Conservation (phyloP, 768 basidiomycete species). For the Pseudohyphozyma bogoriensis region DNA sequence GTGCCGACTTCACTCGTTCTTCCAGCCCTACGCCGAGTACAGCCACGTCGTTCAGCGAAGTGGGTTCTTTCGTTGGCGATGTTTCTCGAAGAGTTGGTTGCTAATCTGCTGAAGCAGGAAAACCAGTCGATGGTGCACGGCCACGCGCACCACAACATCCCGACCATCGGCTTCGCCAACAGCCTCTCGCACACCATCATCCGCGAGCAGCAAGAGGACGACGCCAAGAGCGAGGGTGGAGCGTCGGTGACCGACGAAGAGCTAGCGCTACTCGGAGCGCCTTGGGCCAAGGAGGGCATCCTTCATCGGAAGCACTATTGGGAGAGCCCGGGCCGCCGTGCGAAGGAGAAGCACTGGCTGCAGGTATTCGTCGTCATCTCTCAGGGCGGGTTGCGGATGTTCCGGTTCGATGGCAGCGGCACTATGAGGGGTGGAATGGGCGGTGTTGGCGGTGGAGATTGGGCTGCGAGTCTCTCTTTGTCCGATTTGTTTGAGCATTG, state of each 20-base stretch:
- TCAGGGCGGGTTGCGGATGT: slow-evolving; percentile 90
- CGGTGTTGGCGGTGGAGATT: slow-evolving; percentile 56
- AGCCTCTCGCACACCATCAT: slow-evolving; percentile 97
- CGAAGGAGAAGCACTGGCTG: slow-evolving; percentile 82
- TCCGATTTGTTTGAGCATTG: neutral
- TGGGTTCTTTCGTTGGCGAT: slow-evolving; percentile 20
- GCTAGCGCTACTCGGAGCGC: slow-evolving; percentile 83
- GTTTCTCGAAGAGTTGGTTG: neutral
- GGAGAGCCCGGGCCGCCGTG: slow-evolving; percentile 70
- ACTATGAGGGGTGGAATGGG: slow-evolving; percentile 33
- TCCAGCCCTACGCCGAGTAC: slow-evolving; percentile 92
- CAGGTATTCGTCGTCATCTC: slow-evolving; percentile 94
- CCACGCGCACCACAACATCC: slow-evolving; percentile 38
- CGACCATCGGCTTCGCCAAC: slow-evolving; percentile 90
- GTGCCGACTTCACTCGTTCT: slow-evolving; percentile 57
- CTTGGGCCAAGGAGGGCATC: slow-evolving; percentile 99
- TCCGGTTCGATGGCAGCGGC: slow-evolving; percentile 64
- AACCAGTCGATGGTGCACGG: slow-evolving; percentile 22
- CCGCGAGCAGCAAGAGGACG: slow-evolving; percentile 83
- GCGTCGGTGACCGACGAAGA: slow-evolving; percentile 59
- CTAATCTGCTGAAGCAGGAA: slow-evolving; percentile 48
- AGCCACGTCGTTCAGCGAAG: slow-evolving; percentile 74
- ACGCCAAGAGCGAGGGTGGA: slow-evolving; percentile 46
- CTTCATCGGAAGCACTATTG: slow-evolving; percentile 89
- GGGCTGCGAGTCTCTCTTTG: slow-evolving; percentile 63